Conservation (phyloP, 2,329 filamentous ascomycete species). For the Teratosphaeria pseudoeucalypti region DNA sequence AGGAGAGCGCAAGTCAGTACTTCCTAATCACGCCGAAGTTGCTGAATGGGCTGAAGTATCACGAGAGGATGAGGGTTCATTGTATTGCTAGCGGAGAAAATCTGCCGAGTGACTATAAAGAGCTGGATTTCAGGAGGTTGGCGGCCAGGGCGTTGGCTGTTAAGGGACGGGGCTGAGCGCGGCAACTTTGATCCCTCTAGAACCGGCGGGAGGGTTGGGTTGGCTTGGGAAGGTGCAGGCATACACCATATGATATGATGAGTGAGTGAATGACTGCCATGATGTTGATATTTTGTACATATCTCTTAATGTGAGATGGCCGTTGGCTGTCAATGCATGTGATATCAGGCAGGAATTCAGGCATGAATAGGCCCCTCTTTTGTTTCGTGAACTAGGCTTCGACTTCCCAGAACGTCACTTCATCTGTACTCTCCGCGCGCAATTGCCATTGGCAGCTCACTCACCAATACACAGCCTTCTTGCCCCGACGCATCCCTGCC, state of each 20-base stretch:
- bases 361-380: background rate
- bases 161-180: background rate
- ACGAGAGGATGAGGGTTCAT: conserved; percentile 81
- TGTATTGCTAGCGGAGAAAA: conserved; percentile 84
- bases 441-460: background rate
- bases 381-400: background rate
- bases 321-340: background rate
- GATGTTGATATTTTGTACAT: background rate
- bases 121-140: conserved; percentile 35
- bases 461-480: background rate
- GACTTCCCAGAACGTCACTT: background rate
- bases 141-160: conserved; percentile 21
- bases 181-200: too few species aligned
- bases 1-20: conserved; percentile 53
- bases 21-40: conserved; percentile 98
- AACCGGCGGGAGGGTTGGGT: background rate
- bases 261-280: background rate
- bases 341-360: background rate
- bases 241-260: background rate
- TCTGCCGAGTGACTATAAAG: conserved; percentile 33
- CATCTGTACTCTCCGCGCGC: background rate
- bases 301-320: background rate
- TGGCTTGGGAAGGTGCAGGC: background rate
- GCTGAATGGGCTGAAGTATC: conserved; percentile 73
- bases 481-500: background rate